Evolutionary conservation across 257 asterid genomes (phyloP), one percentile per base, ranked within the genome.

Genomic region (Petrea volubilis): DNA sequence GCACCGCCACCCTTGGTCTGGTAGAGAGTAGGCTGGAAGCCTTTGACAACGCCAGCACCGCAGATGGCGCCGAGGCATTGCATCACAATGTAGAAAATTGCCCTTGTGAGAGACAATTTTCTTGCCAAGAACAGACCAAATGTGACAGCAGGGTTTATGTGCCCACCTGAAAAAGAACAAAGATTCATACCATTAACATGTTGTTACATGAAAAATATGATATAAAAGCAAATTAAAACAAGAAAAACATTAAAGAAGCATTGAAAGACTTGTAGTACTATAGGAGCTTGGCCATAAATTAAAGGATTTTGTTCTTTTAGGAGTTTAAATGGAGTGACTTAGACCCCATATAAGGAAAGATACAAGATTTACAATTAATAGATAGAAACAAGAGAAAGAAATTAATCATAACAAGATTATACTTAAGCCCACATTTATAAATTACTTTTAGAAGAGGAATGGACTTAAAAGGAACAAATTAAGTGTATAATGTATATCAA

Each of bases 71-170:
- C 96, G 0, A 90, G 87, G 73, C 92, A 87, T 77, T 90, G 95
- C 96, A 87, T 87, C 77, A 90, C 85, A 10, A 87, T 81, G 80
- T 90, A 90, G 85, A 84, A 87, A 67, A 90, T 8, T 57, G 96
- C 86, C 71, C 95, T 84, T 4, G 84, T 90, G 8, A 87, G 78
- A 20, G 96, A 90, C 84, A 90, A 36, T 70, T 86, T 90, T 56
- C 96, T 85, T 13, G 96, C 96, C 23, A 90, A 79, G 82, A 90
- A 86, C 50, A 87, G 78, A 38, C 96, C 96, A 57, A 90, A 90
- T 74, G 96, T 90, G 69, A 90, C 96, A 0, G 96, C 96, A 29
- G 96, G 96, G 31, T 90, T 90, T 6, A 90, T 90, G 80, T 90
- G 96, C 60, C 96, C 96, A 82, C 96, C 96, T 90, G 83, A 56